A percentile compares a stretch with the other conserved stretches of the same genome.
Conservation (phyloP, 2,329 filamentous ascomycete genomes). For the Pseudogymnoascus sp. region DNA sequence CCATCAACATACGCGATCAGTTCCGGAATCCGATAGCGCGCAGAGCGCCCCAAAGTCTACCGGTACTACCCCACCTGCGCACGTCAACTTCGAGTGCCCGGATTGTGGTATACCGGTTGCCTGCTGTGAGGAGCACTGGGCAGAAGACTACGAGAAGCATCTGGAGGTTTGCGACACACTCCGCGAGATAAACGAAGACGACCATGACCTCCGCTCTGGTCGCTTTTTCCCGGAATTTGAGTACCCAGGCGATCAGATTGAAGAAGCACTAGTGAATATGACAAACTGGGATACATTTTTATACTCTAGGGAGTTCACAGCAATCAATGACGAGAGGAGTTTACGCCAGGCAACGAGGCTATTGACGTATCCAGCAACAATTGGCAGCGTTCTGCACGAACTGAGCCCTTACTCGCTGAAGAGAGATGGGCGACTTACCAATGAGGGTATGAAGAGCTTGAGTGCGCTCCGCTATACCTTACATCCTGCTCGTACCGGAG, state of each 20-base stretch:
- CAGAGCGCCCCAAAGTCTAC: conserved; percentile 49
- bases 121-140: conserved; percentile 92
- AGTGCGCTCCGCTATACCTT: conserved; percentile 88
- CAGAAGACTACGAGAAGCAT: conserved; percentile 89
- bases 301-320: conserved; percentile 84
- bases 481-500: conserved; percentile 75
- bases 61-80: conserved; percentile 57
- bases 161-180: conserved; percentile 87
- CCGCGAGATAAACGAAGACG: conserved; percentile 92
- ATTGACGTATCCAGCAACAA: conserved; percentile 85
- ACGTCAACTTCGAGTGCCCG: conserved; percentile 89
- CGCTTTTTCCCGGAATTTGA: conserved; percentile 90
- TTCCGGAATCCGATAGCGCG: conserved; percentile 54
- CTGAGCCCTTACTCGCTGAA: conserved; percentile 84
- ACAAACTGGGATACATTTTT: conserved; percentile 97
- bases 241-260: conserved; percentile 81
- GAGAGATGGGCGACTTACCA: conserved; percentile 64
- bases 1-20: conserved; percentile 66
- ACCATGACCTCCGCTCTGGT: conserved; percentile 86
- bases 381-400: conserved; percentile 88
- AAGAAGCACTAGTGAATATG: conserved; percentile 92
- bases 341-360: conserved; percentile 90
- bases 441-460: conserved; percentile 87
- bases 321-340: conserved; percentile 80
- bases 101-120: conserved; percentile 93